These are phyloP conservation scores for Pseudoturritis turrita DNA, from an alignment of 345 rosid species.

Conservation along the genomic window DNA sequence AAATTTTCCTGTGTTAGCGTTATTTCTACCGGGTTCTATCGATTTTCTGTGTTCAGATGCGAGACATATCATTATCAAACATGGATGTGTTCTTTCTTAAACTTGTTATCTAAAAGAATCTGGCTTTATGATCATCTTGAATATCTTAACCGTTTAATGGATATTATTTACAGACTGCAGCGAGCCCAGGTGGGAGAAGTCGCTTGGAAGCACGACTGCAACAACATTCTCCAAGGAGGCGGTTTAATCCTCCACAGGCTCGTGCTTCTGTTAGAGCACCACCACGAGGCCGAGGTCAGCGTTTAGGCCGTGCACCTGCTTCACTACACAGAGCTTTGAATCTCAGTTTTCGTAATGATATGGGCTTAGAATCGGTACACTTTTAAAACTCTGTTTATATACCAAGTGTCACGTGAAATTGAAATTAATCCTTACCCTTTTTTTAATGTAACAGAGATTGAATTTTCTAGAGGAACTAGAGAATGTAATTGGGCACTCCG, in stretches of 20 bases:
- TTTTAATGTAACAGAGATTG: conserved; percentile 51
- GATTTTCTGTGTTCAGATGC: neutral
- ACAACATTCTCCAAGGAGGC: conserved; percentile 46
- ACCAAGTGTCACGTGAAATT: neutral
- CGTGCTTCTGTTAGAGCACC: conserved; percentile 42
- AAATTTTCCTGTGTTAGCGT: neutral
- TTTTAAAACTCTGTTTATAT: neutral
- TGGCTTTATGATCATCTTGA: conserved; percentile 4
- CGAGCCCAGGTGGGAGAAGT: conserved; percentile 35
- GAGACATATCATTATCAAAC: neutral
- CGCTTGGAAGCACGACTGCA: conserved; percentile 37
- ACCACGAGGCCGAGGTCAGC: conserved; percentile 41
- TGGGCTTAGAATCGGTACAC: conserved; percentile 77
- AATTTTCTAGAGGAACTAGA: conserved; percentile 77
- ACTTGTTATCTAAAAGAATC: neutral
- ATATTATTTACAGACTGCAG: conserved; percentile 19
- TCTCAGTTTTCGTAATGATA: conserved; percentile 56
- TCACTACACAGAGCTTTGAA: conserved; percentile 40
- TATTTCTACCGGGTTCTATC: neutral
- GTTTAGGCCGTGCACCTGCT: conserved; percentile 39
- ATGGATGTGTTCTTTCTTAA: neutral
- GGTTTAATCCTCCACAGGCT: conserved; percentile 40
- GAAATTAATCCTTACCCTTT: neutral
- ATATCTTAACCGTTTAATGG: neutral
- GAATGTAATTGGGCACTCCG: conserved; percentile 46